A percentile compares a stretch with the other conserved stretches of the same genome.
These are phyloP conservation scores for Phialemoniopsis sp. DNA, from an alignment of 2,329 filamentous ascomycete genomes.

Conservation along the genomic window DNA sequence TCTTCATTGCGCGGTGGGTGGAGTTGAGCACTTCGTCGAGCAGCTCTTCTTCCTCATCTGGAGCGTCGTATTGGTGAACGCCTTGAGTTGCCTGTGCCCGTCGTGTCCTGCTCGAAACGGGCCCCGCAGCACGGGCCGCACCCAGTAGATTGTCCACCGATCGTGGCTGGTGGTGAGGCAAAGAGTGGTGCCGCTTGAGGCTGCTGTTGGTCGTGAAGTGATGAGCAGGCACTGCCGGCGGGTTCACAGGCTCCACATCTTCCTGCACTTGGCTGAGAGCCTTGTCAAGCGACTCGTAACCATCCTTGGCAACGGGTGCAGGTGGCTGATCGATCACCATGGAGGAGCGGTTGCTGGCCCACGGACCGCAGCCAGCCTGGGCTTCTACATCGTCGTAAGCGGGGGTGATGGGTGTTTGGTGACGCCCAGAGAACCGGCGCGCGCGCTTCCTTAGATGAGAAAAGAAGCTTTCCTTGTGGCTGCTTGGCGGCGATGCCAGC, in stretches of 20 bases:
- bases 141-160: conserved; percentile 60
- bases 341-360: conserved; percentile 81
- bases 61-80: conserved; percentile 84
- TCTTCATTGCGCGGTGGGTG: conserved; percentile 70
- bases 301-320: conserved; percentile 45
- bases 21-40: conserved; percentile 83
- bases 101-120: conserved; percentile 76
- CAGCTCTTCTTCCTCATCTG: conserved; percentile 94
- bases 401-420: conserved; percentile 76
- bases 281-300: conserved; percentile 58
- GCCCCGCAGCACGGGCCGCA: conserved; percentile 49
- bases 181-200: conserved; percentile 62
- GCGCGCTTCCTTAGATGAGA: conserved; percentile 94
- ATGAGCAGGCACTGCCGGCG: conserved; percentile 45
- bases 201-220: conserved; percentile 47
- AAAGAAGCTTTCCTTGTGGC: conserved; percentile 94
- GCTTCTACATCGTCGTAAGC: conserved; percentile 84
- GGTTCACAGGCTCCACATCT: conserved; percentile 25
- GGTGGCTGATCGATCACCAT: conserved; percentile 66
- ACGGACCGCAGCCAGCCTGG: conserved; percentile 87
- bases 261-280: conserved; percentile 51
- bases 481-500: conserved; percentile 70
- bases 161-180: conserved; percentile 58
- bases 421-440: conserved; percentile 84
- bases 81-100: conserved; percentile 72